Percentiles rank a stretch among this genome's conserved stretches.
Evolutionary conservation across 2,329 filamentous ascomycete genomes (phyloP).

Genomic region (Calonectria naviculata): DNA sequence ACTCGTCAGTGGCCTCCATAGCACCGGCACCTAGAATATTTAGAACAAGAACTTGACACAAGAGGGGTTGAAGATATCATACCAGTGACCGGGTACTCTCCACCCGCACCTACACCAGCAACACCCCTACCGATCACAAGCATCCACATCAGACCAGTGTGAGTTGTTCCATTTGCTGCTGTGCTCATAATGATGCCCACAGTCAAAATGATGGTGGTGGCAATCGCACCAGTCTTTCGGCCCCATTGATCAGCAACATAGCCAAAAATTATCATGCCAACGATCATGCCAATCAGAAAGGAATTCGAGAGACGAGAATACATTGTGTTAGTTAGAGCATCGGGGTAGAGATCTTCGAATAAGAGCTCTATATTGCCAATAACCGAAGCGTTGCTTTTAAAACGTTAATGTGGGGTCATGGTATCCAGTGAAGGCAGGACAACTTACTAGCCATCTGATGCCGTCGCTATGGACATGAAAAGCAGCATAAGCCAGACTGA

Average conservation of each 20-base stretch:
- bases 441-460: not conserved
- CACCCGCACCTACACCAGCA: slow-evolving; percentile 56
- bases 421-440: not conserved
- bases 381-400: slow-evolving; percentile 52
- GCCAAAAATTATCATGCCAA: slow-evolving; percentile 66
- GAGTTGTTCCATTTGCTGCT: slow-evolving; percentile 52
- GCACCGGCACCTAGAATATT: slow-evolving; percentile 51
- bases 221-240: slow-evolving; percentile 58
- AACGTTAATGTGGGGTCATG: not conserved
- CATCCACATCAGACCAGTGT: slow-evolving; percentile 61
- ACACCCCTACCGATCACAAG: slow-evolving; percentile 55
- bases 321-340: slow-evolving; percentile 54
- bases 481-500: not conserved
- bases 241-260: slow-evolving; percentile 60
- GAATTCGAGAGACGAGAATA: slow-evolving; percentile 65
- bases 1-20: slow-evolving; percentile 64
- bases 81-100: slow-evolving; percentile 63
- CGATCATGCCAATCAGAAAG: slow-evolving; percentile 65
- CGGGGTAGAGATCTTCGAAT: slow-evolving; percentile 53
- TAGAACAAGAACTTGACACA: not conserved
- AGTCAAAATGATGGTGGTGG: slow-evolving; percentile 58
- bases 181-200: slow-evolving; percentile 59
- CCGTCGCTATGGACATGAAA: not conserved
- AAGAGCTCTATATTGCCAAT: slow-evolving; percentile 58
- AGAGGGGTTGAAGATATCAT: not conserved